phyloP scores from a whole-genome alignment of 768 basidiomycete genomes.

The Leccinum longicurvipes region DNA sequence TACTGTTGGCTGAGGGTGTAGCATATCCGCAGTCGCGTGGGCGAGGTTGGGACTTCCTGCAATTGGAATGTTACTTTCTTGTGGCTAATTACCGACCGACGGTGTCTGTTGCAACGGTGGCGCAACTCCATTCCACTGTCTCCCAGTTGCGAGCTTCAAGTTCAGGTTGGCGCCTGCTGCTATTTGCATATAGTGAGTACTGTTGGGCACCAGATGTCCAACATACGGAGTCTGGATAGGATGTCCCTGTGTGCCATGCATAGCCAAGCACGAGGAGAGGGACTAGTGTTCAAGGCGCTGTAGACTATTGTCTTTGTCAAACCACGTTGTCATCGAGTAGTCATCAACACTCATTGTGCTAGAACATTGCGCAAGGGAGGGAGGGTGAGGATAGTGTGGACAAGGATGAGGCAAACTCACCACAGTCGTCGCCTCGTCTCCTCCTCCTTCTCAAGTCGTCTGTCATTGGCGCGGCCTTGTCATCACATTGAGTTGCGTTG shows the following conservation, averaged over 20 bases:
- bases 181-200: conserved; percentile 30
- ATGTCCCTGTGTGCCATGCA: conserved; percentile 34
- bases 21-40: conserved; percentile 35
- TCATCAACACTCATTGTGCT: too few relatives aligned
- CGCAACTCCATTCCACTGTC: conserved; percentile 37
- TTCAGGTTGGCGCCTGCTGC: conserved; percentile 26
- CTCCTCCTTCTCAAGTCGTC: too few relatives aligned
- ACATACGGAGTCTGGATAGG: conserved; percentile 35
- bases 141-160: conserved; percentile 37
- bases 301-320: too few relatives aligned
- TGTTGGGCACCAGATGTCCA: conserved; percentile 28
- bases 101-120: conserved; percentile 23
- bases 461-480: too few relatives aligned
- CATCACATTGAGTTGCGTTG: too few relatives aligned
- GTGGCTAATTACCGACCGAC: conserved; percentile 20
- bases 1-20: conserved; percentile 58
- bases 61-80: conserved; percentile 23
- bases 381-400: too few relatives aligned
- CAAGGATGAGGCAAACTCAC: too few relatives aligned
- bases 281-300: too few relatives aligned
- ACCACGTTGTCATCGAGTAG: too few relatives aligned
- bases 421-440: too few relatives aligned
- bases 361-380: too few relatives aligned
- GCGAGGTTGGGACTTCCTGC: conserved; percentile 34
- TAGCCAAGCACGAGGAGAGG: too few relatives aligned